These are phyloP conservation scores for Myxozyma udenii DNA, from an alignment of 805 yeast species.

Conservation along the genomic window DNA sequence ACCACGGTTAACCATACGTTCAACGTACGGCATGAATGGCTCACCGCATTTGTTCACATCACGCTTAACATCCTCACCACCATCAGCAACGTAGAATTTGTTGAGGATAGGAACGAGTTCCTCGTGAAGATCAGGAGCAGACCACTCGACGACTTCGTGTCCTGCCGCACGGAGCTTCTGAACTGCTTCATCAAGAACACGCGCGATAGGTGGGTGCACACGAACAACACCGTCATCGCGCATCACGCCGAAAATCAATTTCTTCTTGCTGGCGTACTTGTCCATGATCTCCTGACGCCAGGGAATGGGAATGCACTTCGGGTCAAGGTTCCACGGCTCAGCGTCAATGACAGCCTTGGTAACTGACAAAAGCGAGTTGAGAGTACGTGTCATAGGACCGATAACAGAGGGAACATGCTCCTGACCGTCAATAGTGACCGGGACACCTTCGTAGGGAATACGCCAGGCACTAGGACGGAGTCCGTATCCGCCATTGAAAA, in stretches of 20 bases:
- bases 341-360: slow-evolving; percentile 42
- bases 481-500: slow-evolving; percentile 50
- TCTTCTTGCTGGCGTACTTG: slow-evolving; percentile 30
- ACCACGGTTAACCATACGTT: slow-evolving; percentile 38
- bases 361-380: slow-evolving; percentile 44
- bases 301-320: slow-evolving; percentile 50
- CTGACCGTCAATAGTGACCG: slow-evolving; percentile 48
- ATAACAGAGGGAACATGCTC: slow-evolving; percentile 52
- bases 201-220: slow-evolving; percentile 56
- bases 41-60: slow-evolving; percentile 45
- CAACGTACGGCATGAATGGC: slow-evolving; percentile 43
- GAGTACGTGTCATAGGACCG: slow-evolving; percentile 48
- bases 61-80: slow-evolving; percentile 39
- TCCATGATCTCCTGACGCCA: slow-evolving; percentile 43
- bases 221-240: slow-evolving; percentile 46
- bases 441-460: slow-evolving; percentile 36
- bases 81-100: slow-evolving; percentile 48
- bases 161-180: slow-evolving; percentile 57
- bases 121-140: slow-evolving; percentile 39
- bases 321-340: slow-evolving; percentile 51
- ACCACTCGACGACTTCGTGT: slow-evolving; percentile 52
- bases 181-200: slow-evolving; percentile 53
- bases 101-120: slow-evolving; percentile 39
- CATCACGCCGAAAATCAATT: slow-evolving; percentile 49
- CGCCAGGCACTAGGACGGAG: slow-evolving; percentile 35